Evolutionary conservation across 1,284 basidiomycete species (phyloP).

Genomic region (Cutaneotrichosporon cavernicola): DNA sequence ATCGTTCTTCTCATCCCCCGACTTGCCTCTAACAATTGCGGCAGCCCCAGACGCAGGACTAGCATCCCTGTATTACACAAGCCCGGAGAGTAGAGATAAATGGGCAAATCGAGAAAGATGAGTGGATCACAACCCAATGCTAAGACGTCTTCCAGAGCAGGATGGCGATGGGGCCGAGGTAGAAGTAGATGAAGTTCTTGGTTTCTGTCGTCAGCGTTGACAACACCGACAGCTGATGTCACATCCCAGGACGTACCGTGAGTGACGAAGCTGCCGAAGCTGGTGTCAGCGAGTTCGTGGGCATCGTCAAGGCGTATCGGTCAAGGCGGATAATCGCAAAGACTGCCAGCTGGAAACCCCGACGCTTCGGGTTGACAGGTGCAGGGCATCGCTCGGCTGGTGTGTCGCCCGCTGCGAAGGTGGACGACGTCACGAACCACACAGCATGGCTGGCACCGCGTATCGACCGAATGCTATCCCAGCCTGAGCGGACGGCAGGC

Average conservation of each 20-base stretch:
- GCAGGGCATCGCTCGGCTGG: too few relatives aligned
- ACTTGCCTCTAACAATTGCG: neutral
- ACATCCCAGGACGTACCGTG: constrained; percentile 66
- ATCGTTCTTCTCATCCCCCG: neutral
- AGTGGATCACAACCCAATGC: neutral
- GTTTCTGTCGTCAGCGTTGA: constrained; percentile 63
- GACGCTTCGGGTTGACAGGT: too few relatives aligned
- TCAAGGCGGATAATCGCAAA: neutral
- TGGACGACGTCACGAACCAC: too few relatives aligned
- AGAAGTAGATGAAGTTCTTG: constrained; percentile 96
- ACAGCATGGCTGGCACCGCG: too few relatives aligned
- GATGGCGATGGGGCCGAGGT: constrained; percentile 81
- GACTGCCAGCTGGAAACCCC: neutral
- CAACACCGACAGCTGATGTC: neutral
- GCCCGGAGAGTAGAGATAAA: neutral
- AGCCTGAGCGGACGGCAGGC: too few relatives aligned
- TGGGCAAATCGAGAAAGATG: neutral
- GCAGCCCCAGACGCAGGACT: neutral
- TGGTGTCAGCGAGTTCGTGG: constrained; percentile 24
- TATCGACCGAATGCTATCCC: too few relatives aligned
- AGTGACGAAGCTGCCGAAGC: constrained; percentile 93
- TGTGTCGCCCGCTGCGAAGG: too few relatives aligned
- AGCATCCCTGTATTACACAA: constrained; percentile 1
- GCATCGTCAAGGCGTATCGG: neutral
- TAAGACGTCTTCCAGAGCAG: constrained; percentile 88